Conservation (phyloP, 2,329 filamentous ascomycete species). For the Albophoma yamanashiensis region DNA sequence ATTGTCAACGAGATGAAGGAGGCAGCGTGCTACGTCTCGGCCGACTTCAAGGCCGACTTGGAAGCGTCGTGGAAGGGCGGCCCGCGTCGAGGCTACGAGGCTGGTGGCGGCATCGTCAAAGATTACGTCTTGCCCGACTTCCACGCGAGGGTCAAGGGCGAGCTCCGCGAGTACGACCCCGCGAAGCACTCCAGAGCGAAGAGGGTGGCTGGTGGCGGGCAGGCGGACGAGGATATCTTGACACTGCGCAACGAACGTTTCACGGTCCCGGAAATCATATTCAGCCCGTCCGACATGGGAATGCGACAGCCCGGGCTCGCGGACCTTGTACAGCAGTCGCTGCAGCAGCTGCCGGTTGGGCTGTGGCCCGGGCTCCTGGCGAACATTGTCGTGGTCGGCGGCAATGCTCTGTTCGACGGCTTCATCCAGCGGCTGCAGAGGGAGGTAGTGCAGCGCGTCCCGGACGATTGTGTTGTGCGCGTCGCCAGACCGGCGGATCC, state of each 20-base stretch:
- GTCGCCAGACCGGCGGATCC: slow-evolving; percentile 63
- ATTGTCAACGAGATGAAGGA: slow-evolving; percentile 97
- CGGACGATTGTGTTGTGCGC: slow-evolving; percentile 67
- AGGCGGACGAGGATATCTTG: slow-evolving; percentile 61
- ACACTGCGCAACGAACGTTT: slow-evolving; percentile 90
- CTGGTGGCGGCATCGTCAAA: slow-evolving; percentile 56
- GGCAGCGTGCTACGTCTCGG: slow-evolving; percentile 69
- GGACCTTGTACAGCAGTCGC: slow-evolving; percentile 69
- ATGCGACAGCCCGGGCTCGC: slow-evolving; percentile 74
- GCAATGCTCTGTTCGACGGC: slow-evolving; percentile 68
- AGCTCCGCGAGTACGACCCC: slow-evolving; percentile 69
- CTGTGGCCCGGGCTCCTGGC: slow-evolving; percentile 75
- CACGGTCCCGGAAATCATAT: slow-evolving; percentile 78
- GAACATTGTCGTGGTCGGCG: slow-evolving; percentile 83
- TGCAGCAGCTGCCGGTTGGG: slow-evolving; percentile 66
- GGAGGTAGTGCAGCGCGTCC: slow-evolving; percentile 61
- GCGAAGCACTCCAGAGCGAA: slow-evolving; percentile 41
- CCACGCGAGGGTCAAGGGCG: slow-evolving; percentile 48
- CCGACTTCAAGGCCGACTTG: slow-evolving; percentile 66
- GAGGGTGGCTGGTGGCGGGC: slow-evolving; percentile 31
- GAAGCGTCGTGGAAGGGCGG: slow-evolving; percentile 74
- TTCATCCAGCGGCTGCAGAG: slow-evolving; percentile 70
- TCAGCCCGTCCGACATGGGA: slow-evolving; percentile 76
- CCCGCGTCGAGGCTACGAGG: slow-evolving; percentile 35
- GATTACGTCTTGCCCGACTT: slow-evolving; percentile 91